Evolutionary conservation across 305 asterid genomes (phyloP).

Genomic region (Petunia hybrid): DNA sequence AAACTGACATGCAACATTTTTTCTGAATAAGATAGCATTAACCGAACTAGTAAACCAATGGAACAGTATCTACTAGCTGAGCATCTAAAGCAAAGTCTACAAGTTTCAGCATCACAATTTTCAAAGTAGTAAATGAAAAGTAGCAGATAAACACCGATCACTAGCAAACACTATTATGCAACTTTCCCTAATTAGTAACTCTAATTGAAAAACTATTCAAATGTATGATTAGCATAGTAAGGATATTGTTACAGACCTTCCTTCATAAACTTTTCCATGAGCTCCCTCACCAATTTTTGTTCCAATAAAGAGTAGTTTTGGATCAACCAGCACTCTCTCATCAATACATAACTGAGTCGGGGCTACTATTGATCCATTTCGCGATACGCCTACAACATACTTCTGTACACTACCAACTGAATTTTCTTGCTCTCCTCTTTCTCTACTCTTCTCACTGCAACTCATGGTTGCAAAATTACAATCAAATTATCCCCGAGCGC

Average conservation of each 20-base stretch:
- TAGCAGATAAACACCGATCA: slow-evolving; percentile 10
- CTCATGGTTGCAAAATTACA: slow-evolving; percentile 58
- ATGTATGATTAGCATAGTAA: neutral
- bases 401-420: slow-evolving; percentile 43
- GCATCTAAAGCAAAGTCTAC: slow-evolving; percentile 12
- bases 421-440: slow-evolving; percentile 52
- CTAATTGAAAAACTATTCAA: neutral
- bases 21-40: neutral
- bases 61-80: slow-evolving; percentile 13
- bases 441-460: slow-evolving; percentile 67
- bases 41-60: slow-evolving; percentile 32
- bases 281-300: slow-evolving; percentile 93
- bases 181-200: neutral
- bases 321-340: slow-evolving; percentile 82
- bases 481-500: slow-evolving; percentile 56
- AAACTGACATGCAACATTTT: slow-evolving; percentile 9
- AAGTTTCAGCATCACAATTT: neutral
- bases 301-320: slow-evolving; percentile 80
- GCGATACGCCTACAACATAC: slow-evolving; percentile 61
- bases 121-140: neutral
- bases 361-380: slow-evolving; percentile 58
- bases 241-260: slow-evolving; percentile 63
- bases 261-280: slow-evolving; percentile 95
- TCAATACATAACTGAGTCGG: slow-evolving; percentile 61
- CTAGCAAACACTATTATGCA: slow-evolving; percentile 2